Evolutionary conservation across 371 early-diverging fungal species (phyloP).

Genomic region (Circinella minor): DNA sequence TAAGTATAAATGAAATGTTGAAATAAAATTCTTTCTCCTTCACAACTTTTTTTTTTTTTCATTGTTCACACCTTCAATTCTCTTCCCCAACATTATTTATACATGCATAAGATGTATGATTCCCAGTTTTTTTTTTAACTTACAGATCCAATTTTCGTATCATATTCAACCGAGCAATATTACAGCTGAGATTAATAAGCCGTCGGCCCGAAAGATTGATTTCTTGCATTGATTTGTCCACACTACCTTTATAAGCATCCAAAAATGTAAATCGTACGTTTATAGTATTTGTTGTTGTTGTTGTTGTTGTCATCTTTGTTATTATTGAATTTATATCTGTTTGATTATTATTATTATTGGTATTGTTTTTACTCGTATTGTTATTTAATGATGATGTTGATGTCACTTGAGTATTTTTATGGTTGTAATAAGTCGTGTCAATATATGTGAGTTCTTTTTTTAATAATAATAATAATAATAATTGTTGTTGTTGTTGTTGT

Average conservation of each 20-base stretch:
- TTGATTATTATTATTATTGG: neutral
- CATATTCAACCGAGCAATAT: constrained; percentile 23
- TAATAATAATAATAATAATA: constrained; percentile 13
- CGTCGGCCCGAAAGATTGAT: constrained; percentile 21
- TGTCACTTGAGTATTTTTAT: constrained; percentile 6
- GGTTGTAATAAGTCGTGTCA: constrained; percentile 42
- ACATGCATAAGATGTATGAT: no score
- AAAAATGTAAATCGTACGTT: constrained; percentile 14
- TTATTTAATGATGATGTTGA: neutral
- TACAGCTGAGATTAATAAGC: constrained; percentile 25
- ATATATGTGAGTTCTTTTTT: constrained; percentile 42
- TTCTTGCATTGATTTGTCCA: constrained; percentile 25
- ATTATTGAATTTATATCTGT: neutral
- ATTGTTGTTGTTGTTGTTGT: constrained; percentile 2
- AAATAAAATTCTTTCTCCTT: no score
- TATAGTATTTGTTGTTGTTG: neutral
- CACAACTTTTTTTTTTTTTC: no score
- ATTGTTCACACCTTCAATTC: no score
- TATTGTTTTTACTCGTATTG: no score
- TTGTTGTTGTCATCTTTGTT: neutral
- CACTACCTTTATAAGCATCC: neutral
- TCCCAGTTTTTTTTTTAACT: constrained; percentile 6
- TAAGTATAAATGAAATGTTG: no score
- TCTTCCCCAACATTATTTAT: neutral
- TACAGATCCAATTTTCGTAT: constrained; percentile 28